Conservation (phyloP, 2,329 filamentous ascomycete genomes). For the Apiospora aurea region DNA sequence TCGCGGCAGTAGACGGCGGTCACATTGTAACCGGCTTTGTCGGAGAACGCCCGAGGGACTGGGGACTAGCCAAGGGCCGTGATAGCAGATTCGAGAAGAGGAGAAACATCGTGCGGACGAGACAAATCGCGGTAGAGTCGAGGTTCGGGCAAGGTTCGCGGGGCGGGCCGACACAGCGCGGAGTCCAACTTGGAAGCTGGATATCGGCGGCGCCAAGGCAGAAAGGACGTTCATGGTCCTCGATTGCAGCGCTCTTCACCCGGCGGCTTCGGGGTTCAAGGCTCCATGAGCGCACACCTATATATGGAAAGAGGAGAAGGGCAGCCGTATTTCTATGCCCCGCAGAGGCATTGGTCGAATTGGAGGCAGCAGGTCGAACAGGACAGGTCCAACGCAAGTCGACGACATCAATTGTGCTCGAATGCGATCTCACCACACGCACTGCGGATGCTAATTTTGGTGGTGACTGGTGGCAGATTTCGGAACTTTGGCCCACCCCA, state of each 20-base stretch:
- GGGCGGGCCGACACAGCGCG: slow-evolving; percentile 38
- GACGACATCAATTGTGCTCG: not conserved
- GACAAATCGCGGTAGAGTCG: slow-evolving; percentile 33
- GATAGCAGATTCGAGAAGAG: slow-evolving; percentile 32
- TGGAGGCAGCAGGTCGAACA: not conserved
- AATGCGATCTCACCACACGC: not conserved
- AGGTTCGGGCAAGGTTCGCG: slow-evolving; percentile 32
- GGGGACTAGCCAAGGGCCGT: slow-evolving; percentile 30
- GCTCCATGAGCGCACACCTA: slow-evolving; percentile 23
- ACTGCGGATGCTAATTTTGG: slow-evolving; percentile 17
- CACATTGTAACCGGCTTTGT: slow-evolving; percentile 25
- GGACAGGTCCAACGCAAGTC: not conserved
- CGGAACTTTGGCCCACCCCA: not conserved
- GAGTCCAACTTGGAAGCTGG: slow-evolving; percentile 42
- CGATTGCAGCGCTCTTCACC: slow-evolving; percentile 32
- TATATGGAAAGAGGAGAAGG: too few relatives aligned
- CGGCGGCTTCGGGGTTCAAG: slow-evolving; percentile 20
- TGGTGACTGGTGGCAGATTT: slow-evolving; percentile 11
- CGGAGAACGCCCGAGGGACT: slow-evolving; percentile 26
- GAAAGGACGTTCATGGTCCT: slow-evolving; percentile 41
- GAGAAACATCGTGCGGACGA: slow-evolving; percentile 26
- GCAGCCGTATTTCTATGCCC: not conserved
- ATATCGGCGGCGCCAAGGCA: slow-evolving; percentile 35
- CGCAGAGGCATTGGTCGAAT: not conserved
- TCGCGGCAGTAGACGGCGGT: slow-evolving; percentile 30